phyloP scores from a whole-genome alignment of 768 basidiomycete species.

The Mycena galericulata region DNA sequence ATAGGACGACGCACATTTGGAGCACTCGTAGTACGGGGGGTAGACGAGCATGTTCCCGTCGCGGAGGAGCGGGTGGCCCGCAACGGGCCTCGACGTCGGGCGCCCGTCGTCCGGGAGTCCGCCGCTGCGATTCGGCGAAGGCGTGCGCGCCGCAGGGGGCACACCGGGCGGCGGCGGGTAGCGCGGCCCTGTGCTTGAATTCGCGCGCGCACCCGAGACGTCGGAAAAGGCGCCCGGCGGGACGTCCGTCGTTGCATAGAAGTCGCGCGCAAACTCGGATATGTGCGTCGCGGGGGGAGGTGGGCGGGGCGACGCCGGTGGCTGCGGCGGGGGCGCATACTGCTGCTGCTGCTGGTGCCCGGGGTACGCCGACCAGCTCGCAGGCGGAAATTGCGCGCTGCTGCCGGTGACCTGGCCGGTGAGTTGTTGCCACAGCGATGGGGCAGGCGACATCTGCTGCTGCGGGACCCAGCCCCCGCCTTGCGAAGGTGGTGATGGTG shows the following conservation, averaged over 20 bases:
- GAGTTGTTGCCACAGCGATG: constrained; percentile 32
- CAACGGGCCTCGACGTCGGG: constrained; percentile 71
- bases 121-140: constrained; percentile 1
- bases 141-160: constrained; percentile 28
- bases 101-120: constrained; percentile 60
- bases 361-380: constrained; percentile 35
- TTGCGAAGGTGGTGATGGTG: constrained; percentile 5
- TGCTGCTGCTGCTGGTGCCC: constrained; percentile 30
- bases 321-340: too few relatives aligned
- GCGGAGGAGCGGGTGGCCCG: constrained; percentile 76
- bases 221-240: constrained; percentile 19
- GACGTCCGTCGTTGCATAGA: constrained; percentile 60
- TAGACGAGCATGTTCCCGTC: constrained; percentile 77
- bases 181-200: constrained; percentile 8
- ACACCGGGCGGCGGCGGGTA: constrained; percentile 48
- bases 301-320: neutral
- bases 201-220: constrained; percentile 9
- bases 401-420: constrained; percentile 29
- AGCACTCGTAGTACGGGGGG: constrained; percentile 70
- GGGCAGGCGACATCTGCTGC: constrained; percentile 5
- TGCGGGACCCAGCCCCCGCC: neutral
- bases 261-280: constrained; percentile 76
- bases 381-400: neutral
- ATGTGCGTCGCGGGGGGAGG: constrained; percentile 28
- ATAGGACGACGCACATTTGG: constrained; percentile 73